Evolutionary conservation across 1,139 yeast species (phyloP).

Genomic region (Zygosaccharomyces pseudobailii): DNA sequence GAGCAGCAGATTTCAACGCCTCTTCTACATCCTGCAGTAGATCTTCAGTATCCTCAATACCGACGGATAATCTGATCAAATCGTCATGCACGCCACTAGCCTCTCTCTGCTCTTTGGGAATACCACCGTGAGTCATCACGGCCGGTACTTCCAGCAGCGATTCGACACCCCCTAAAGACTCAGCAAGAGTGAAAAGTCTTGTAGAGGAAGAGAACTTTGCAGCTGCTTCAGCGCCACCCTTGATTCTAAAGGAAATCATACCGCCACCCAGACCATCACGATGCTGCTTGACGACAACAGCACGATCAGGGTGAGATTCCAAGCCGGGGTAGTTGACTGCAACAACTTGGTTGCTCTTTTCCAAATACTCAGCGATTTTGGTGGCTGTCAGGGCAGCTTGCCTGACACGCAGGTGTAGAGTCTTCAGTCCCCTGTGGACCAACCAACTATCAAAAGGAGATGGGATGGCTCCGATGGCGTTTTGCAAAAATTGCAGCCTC

Average conservation of each 20-base stretch:
- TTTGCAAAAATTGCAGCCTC: conserved; percentile 70
- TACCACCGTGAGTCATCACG: conserved; percentile 90
- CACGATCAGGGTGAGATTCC: conserved; percentile 57
- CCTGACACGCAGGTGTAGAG: conserved; percentile 74
- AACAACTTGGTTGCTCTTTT: conserved; percentile 46
- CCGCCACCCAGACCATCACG: conserved; percentile 88
- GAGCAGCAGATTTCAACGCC: conserved; percentile 48
- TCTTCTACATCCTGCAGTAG: conserved; percentile 67
- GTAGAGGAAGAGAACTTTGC: conserved; percentile 68
- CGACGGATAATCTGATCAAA: conserved; percentile 77
- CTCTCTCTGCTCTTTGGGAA: conserved; percentile 76
- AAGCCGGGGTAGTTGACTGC: conserved; percentile 83
- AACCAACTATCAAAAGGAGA: conserved; percentile 91
- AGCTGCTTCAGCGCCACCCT: conserved; percentile 78
- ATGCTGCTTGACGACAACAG: conserved; percentile 67
- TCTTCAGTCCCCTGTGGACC: conserved; percentile 88
- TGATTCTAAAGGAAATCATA: conserved; percentile 82
- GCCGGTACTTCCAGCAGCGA: conserved; percentile 86
- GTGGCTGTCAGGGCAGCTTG: conserved; percentile 65
- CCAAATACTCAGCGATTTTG: conserved; percentile 65
- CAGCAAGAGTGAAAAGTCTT: conserved; percentile 78
- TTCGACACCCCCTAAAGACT: conserved; percentile 88
- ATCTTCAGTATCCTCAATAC: conserved; percentile 81
- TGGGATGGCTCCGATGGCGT: conserved; percentile 85
- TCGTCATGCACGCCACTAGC: conserved; percentile 78